A percentile compares a stretch with the other conserved stretches of the same genome.
phyloP scores from a whole-genome alignment of 441 rosid species.

The Eruca vesicaria region DNA sequence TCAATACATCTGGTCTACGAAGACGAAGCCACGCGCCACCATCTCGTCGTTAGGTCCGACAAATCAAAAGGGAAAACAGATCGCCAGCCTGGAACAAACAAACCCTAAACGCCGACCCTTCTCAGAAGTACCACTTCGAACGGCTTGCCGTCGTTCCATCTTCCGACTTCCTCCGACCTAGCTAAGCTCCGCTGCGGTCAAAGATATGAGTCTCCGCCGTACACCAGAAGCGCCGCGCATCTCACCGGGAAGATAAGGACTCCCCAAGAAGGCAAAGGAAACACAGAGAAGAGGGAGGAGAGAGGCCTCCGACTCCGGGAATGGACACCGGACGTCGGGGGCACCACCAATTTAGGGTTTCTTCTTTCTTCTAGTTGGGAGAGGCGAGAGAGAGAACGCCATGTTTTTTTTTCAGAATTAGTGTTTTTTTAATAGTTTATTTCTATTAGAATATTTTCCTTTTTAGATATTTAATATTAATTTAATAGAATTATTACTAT shows the following conservation, averaged over 20 bases:
- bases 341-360: not conserved
- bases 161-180: not conserved
- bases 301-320: not conserved
- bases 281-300: not conserved
- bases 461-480: too few relatives aligned
- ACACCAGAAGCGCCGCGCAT: not conserved
- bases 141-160: not conserved
- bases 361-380: not conserved
- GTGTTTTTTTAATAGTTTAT: too few relatives aligned
- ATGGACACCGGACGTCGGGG: not conserved
- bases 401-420: too few relatives aligned
- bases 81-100: not conserved
- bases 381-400: too few relatives aligned
- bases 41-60: too few relatives aligned
- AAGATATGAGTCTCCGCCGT: not conserved
- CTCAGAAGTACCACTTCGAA: not conserved
- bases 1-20: too few relatives aligned
- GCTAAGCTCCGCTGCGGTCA: not conserved
- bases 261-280: not conserved
- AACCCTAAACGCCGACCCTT: not conserved
- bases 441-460: too few relatives aligned
- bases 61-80: not conserved
- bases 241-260: not conserved
- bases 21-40: too few relatives aligned
- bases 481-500: too few relatives aligned